Evolutionary conservation across 208 protist genomes (phyloP).

Genomic region (Acanthamoeba culbertsoni): DNA sequence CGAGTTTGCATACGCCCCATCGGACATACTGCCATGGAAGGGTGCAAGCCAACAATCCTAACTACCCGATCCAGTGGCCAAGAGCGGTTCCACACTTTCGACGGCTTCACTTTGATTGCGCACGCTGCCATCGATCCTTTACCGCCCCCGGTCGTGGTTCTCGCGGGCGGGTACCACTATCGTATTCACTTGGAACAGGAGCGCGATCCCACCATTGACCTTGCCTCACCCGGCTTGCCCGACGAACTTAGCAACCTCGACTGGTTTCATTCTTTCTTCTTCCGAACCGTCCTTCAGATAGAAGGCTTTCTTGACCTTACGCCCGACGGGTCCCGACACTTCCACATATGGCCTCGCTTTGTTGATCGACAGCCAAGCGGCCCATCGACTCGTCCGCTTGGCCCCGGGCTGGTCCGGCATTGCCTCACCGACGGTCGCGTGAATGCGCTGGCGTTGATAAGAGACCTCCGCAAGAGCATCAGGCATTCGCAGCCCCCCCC

Average conservation of each 20-base stretch:
- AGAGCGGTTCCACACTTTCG: not conserved
- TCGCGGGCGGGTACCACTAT: not conserved
- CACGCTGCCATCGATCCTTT: not conserved
- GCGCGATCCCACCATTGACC: not conserved
- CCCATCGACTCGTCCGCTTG: no score
- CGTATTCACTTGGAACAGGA: not conserved
- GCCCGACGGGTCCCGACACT: not conserved
- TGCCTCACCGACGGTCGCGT: not conserved
- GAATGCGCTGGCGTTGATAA: not conserved
- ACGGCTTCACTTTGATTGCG: not conserved
- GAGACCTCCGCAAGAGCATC: not conserved
- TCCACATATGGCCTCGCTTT: not conserved
- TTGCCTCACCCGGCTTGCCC: not conserved
- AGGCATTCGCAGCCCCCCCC: not conserved
- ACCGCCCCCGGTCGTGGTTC: not conserved
- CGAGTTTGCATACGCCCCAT: no score
- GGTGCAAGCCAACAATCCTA: no score
- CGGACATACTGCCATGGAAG: no score
- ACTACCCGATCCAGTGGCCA: not conserved
- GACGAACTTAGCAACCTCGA: not conserved
- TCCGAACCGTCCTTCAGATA: not conserved
- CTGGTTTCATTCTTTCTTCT: conserved; percentile 10
- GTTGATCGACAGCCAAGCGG: not conserved
- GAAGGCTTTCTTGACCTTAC: not conserved
- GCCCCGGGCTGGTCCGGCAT: not conserved